These are phyloP conservation scores for Nyctanthes arbortristis DNA, from an alignment of 257 asterid species.

Conservation along the genomic window DNA sequence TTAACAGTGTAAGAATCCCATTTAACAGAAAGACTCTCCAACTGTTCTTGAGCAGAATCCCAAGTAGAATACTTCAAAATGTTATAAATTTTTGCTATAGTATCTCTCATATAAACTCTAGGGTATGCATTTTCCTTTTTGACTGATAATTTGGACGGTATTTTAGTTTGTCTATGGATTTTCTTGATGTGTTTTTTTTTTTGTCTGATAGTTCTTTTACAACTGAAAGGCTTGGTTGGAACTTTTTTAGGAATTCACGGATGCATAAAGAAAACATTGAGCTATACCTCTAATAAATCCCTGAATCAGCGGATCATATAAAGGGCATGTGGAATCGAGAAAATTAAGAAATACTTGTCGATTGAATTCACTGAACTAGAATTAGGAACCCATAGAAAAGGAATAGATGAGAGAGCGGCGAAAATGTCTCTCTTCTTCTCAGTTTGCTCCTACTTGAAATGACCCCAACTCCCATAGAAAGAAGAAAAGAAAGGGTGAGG, in stretches of 20 bases:
- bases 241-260: constrained; percentile 34
- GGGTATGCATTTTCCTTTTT: constrained; percentile 39
- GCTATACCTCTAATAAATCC: no score
- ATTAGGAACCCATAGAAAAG: neutral
- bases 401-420: neutral
- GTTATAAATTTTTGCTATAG: constrained; percentile 53
- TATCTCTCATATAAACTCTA: constrained; percentile 49
- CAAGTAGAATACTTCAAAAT: constrained; percentile 70
- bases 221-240: constrained; percentile 33
- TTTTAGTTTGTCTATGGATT: constrained; percentile 24
- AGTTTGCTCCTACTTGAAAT: neutral
- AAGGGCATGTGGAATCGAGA: neutral
- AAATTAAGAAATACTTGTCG: neutral
- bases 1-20: constrained; percentile 92
- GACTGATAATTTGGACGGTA: constrained; percentile 27
- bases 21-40: constrained; percentile 52
- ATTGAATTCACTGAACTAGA: neutral
- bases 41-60: constrained; percentile 75
- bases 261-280: constrained; percentile 43
- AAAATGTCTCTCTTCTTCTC: neutral
- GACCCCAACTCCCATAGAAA: no score
- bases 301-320: constrained; percentile 1
- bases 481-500: no score
- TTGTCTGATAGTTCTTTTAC: constrained; percentile 24
- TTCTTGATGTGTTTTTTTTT: constrained; percentile 31